Evolutionary conservation across 2,329 filamentous ascomycete genomes (phyloP), one percentile per base, ranked within the genome.

Genomic region (Parasarocladium wereldwijsianum): DNA sequence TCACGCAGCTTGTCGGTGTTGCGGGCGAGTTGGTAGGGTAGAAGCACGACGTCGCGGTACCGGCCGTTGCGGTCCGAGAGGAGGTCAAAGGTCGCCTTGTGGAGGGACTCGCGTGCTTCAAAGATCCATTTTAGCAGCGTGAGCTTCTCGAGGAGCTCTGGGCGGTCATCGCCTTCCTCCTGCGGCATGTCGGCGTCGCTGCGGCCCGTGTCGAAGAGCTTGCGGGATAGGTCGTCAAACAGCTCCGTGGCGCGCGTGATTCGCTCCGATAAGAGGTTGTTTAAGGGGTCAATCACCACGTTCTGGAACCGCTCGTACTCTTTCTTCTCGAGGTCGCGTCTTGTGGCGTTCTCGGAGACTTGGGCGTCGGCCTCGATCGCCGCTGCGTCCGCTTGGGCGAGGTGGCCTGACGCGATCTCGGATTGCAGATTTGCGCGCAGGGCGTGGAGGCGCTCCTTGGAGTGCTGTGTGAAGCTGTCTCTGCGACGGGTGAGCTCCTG

Each of bases 51-150:
- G 32, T 80, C 74, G 40, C 80, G 76, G 52, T 93, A 96, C 19
- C 83, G 76, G 34, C 85, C 70, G 44, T 93, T 90, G 30, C 86
- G 79, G 48, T 86, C 82, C 13, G 75, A 76, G 19, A 93, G 69
- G 8, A 96, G 59, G 42, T 92, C 81, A 46, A 84, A 93, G 31
- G 87, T 70, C 43, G 84, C 80, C 24, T 82, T 76, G 55, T 96
- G 78, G 7, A 96, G 64, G 26, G 70, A 66, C 54, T 98, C 90
- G n/a, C 86, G 76, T 1, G 81, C 79, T 50, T 98, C 90, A 43
- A 94, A 96, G 7, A 96, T 74, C 86, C 90, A 96, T 46, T 96
- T 98, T 10, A 96, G 64, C 27, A 94, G 69, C 0, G 87, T 96
- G 9, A 98, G 64, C 54, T 93, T 93, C 52, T 98, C 90, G 3